Conservation (phyloP, 108 stramenopile genomes). For the Skeletonema menzelii region DNA sequence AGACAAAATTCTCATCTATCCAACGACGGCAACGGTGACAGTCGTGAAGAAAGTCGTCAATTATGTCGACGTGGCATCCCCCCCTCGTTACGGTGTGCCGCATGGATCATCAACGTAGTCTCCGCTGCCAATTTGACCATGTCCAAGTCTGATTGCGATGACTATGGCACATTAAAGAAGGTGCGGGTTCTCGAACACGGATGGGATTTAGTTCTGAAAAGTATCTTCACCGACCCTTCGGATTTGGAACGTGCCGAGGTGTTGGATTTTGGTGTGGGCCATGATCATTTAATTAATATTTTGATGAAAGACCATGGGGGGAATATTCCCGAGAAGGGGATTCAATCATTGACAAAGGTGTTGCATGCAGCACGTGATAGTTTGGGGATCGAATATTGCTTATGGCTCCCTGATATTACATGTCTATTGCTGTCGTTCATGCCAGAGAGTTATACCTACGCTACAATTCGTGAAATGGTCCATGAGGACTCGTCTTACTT, state of each 20-base stretch:
- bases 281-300: constrained; percentile 43
- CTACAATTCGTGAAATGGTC: constrained; percentile 49
- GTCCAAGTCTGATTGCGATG: constrained; percentile 28
- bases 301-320: constrained; percentile 27
- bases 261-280: constrained; percentile 40
- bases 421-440: constrained; percentile 41
- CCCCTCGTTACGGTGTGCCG: constrained; percentile 34
- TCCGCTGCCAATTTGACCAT: constrained; percentile 22
- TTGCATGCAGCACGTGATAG: constrained; percentile 34
- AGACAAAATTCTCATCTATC: not conserved
- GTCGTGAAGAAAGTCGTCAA: constrained; percentile 18
- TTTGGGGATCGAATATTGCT: constrained; percentile 47
- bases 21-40: not conserved
- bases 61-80: constrained; percentile 39
- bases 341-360: constrained; percentile 25
- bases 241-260: constrained; percentile 44
- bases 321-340: constrained; percentile 29
- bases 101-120: constrained; percentile 45
- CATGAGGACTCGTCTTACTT: constrained; percentile 54
- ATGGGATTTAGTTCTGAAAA: constrained; percentile 38
- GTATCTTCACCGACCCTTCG: constrained; percentile 31
- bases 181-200: constrained; percentile 54
- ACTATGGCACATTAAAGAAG: constrained; percentile 56
- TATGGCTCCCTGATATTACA: constrained; percentile 36
- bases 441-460: constrained; percentile 48